These are phyloP conservation scores for Apiospora kogelbergensis DNA, from an alignment of 2,329 filamentous ascomycete genomes.

Conservation along the genomic window DNA sequence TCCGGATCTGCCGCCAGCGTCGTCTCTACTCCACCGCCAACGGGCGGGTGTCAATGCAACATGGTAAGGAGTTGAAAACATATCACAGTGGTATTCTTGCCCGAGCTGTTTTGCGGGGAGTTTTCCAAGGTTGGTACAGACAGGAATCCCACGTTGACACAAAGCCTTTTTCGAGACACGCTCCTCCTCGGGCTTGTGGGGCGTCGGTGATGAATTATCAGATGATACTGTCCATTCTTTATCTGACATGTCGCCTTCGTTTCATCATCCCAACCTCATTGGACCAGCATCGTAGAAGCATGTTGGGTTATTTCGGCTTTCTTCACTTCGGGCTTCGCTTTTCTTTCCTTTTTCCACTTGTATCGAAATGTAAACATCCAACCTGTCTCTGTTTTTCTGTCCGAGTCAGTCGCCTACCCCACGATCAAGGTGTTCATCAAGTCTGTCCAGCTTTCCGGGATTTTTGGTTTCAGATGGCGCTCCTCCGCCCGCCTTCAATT, in stretches of 20 bases:
- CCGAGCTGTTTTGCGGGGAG: background rate
- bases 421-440: background rate
- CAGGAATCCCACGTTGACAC: background rate
- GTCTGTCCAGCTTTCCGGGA: background rate
- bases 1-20: background rate
- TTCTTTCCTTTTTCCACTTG: background rate
- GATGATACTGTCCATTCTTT: background rate
- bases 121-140: background rate
- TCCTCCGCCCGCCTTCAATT: background rate
- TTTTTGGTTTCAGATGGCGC: constrained; percentile 2
- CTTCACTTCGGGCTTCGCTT: background rate
- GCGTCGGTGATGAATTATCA: background rate
- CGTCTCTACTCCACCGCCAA: background rate
- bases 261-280: constrained; percentile 1
- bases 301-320: background rate
- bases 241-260: constrained; percentile 4
- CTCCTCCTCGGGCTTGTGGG: background rate
- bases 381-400: background rate
- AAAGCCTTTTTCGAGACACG: background rate
- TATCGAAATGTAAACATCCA: background rate
- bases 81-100: background rate
- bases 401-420: background rate
- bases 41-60: background rate
- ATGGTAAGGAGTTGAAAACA: background rate
- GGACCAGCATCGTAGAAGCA: background rate